Evolutionary conservation across 345 rosid species (phyloP), one percentile per base, ranked within the genome.

Genomic region (Brassica juncea): DNA sequence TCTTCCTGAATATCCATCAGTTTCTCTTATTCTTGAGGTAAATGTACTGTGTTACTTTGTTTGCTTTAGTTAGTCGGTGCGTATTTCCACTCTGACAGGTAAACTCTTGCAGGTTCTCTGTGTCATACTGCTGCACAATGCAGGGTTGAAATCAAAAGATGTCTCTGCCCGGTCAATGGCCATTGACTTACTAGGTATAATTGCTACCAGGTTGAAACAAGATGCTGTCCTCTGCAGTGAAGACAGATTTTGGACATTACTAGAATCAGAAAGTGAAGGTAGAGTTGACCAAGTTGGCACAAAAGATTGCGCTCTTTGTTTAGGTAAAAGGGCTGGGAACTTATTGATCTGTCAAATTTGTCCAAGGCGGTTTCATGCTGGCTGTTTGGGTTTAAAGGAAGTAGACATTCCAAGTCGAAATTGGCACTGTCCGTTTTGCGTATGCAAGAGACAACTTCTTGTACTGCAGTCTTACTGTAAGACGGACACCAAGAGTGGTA

Each of bases 91-190:
- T 63, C 83, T 85, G 68, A 81, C 75, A 37, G 73, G 61, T 66
- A 69, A 74, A 75, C 75, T 34, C 74, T 74, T 82, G 87, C 93
- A 95, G 99, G 98, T 95, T 76, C 97, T 95, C 55, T 95, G 99
- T 59, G 99, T 95, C 81, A 85, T 95, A 72, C 89, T 93, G 60
- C 91, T 95, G 32, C 97, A 95, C 82, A 95, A 95, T 83, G 98
- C 99, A 49, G 99, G 99, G 77, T 86, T 89, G 75, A 93, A 95
- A 86, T 95, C 99, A 60, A 95, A 93, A 85, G 99, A 95, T 67
- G 74, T 85, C 23, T 84, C 97, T 73, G 98, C 91, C 8, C 91
- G 99, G 49, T 86, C 89, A 62, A 86, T 93, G 97, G 97, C 99
- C 85, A 95, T 95, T 80, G 98, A 95, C 71, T 84, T 95, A 80